A percentile compares a stretch with the other conserved stretches of the same genome.
phyloP scores from a whole-genome alignment of 306 rosid species.

The Pterocarpus macrocarpus region DNA sequence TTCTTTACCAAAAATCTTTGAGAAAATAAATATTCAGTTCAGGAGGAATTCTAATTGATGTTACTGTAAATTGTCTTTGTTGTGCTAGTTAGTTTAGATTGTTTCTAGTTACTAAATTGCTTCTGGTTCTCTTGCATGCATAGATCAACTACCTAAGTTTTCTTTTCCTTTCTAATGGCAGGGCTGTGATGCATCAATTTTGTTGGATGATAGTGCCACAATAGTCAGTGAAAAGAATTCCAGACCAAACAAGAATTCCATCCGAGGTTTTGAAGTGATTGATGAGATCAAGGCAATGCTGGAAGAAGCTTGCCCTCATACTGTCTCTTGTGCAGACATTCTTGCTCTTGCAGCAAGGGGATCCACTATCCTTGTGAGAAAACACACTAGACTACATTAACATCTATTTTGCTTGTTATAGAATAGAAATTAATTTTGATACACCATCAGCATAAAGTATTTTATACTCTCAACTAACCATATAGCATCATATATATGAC shows the following conservation, averaged over 20 bases:
- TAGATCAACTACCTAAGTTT: background rate
- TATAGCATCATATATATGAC: background rate
- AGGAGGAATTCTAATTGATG: too few relatives aligned
- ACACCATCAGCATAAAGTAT: too few relatives aligned
- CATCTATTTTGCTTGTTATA: conserved; percentile 14
- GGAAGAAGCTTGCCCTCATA: conserved; percentile 79
- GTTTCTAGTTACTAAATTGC: background rate
- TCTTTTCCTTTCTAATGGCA: conserved; percentile 26
- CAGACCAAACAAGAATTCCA: conserved; percentile 75
- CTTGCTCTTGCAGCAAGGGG: conserved; percentile 84
- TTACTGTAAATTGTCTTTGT: background rate
- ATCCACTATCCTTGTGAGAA: conserved; percentile 72
- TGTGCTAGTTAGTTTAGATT: conserved; percentile 7
- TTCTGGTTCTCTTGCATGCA: conserved; percentile 1
- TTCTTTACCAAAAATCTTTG: background rate
- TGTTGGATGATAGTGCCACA: conserved; percentile 64
- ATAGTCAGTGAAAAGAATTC: conserved; percentile 76
- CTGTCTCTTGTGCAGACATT: conserved; percentile 90
- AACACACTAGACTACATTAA: background rate
- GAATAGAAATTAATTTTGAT: background rate
- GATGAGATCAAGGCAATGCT: conserved; percentile 78
- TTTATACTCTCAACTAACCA: background rate
- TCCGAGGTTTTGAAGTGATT: conserved; percentile 80
- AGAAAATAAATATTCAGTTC: background rate
- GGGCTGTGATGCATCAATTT: conserved; percentile 88